Percentiles rank a stretch among this genome's conserved stretches.
Conservation (phyloP, 345 rosid species). For the Populus ilicifolia region DNA sequence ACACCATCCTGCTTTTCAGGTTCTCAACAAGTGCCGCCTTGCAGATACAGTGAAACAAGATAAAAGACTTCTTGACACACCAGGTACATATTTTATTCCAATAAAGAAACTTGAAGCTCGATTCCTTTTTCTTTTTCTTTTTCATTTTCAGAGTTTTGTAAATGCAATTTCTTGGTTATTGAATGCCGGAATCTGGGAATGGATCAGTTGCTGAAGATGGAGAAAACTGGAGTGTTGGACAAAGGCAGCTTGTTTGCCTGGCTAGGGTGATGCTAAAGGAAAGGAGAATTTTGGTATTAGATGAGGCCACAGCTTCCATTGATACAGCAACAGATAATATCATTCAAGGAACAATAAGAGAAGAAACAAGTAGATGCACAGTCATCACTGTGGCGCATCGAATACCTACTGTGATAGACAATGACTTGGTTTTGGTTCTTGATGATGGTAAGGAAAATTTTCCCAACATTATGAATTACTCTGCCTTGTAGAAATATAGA, state of each 20-base stretch:
- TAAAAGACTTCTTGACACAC: slow-evolving; percentile 50
- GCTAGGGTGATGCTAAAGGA: slow-evolving; percentile 69
- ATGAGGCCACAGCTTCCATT: slow-evolving; percentile 88
- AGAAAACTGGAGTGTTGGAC: slow-evolving; percentile 92
- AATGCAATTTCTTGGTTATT: not conserved
- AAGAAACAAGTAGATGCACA: slow-evolving; percentile 68
- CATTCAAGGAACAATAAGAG: slow-evolving; percentile 67
- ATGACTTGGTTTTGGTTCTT: slow-evolving; percentile 80
- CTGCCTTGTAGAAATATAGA: not conserved
- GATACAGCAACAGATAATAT: slow-evolving; percentile 77
- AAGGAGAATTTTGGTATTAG: slow-evolving; percentile 65
- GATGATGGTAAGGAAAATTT: slow-evolving; percentile 48
- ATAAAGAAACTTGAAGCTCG: not conserved
- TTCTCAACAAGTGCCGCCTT: slow-evolving; percentile 54
- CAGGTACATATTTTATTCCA: slow-evolving; percentile 26
- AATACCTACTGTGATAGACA: slow-evolving; percentile 74
- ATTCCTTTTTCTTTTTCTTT: not conserved
- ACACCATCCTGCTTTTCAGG: slow-evolving; percentile 23
- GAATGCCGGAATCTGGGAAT: slow-evolving; percentile 10
- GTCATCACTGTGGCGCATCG: slow-evolving; percentile 87
- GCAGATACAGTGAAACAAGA: slow-evolving; percentile 49
- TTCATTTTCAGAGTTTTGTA: not conserved
- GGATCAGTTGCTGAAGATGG: slow-evolving; percentile 78
- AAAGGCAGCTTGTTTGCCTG: slow-evolving; percentile 84
- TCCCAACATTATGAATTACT: not conserved